Percentiles rank a stretch among this genome's conserved stretches.
Evolutionary conservation across 2,329 filamentous ascomycete genomes (phyloP).

Genomic region (Aspergillus brunneoviolaceus): DNA sequence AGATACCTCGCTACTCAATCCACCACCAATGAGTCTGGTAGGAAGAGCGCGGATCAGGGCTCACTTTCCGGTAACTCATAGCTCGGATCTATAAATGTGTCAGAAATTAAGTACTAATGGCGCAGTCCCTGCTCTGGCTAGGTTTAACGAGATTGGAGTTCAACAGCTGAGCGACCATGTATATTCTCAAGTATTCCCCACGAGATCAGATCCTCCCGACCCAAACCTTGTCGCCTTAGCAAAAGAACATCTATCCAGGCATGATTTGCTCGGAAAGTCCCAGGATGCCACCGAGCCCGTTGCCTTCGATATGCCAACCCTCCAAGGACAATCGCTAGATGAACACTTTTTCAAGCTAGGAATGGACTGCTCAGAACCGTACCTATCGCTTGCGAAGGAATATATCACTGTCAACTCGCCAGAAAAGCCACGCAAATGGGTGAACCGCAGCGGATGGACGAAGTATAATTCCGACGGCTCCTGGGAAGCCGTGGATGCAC

Average conservation of each 20-base stretch:
- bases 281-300: slow-evolving; percentile 73
- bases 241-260: slow-evolving; percentile 75
- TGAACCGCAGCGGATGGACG: slow-evolving; percentile 82
- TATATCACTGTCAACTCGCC: slow-evolving; percentile 65
- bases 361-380: slow-evolving; percentile 82
- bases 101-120: slow-evolving; percentile 16
- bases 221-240: slow-evolving; percentile 75
- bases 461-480: slow-evolving; percentile 78
- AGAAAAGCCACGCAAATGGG: slow-evolving; percentile 69
- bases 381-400: slow-evolving; percentile 69
- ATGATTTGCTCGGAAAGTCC: slow-evolving; percentile 88
- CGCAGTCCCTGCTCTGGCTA: slow-evolving; percentile 52
- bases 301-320: slow-evolving; percentile 76
- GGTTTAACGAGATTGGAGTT: slow-evolving; percentile 90
- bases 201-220: slow-evolving; percentile 54
- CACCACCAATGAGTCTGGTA: slow-evolving; percentile 12
- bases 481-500: slow-evolving; percentile 70
- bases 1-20: slow-evolving; percentile 16
- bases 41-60: slow-evolving; percentile 3
- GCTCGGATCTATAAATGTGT: neutral
- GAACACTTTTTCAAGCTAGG: slow-evolving; percentile 93
- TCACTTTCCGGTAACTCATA: slow-evolving; percentile 31
- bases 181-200: slow-evolving; percentile 77
- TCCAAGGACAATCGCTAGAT: slow-evolving; percentile 80
- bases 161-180: slow-evolving; percentile 87